Evolutionary conservation across 805 yeast genomes (phyloP).

Genomic region (Candida germanica): DNA sequence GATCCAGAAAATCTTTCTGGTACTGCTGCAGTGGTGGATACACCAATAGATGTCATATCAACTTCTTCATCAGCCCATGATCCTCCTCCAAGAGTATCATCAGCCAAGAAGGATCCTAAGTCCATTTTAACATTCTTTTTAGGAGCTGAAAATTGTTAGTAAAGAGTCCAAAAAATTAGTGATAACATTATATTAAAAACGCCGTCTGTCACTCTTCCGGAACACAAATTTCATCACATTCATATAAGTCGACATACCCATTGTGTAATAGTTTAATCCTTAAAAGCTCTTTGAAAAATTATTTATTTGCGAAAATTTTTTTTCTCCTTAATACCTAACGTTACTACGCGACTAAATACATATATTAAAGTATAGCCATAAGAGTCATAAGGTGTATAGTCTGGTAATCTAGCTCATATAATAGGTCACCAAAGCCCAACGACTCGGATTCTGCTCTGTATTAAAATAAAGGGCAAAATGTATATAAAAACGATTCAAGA

Average conservation of each 20-base stretch:
- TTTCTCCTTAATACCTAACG: too few species aligned
- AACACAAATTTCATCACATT: too few species aligned
- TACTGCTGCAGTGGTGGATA: slow-evolving; percentile 24
- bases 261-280: neutral
- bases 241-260: slow-evolving; percentile 5
- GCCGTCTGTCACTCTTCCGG: neutral
- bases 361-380: too few species aligned
- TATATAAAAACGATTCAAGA: too few species aligned
- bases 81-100: slow-evolving; percentile 66
- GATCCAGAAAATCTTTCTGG: slow-evolving; percentile 33
- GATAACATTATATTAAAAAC: neutral
- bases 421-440: too few species aligned
- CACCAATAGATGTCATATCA: slow-evolving; percentile 63
- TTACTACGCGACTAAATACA: slow-evolving; percentile 1
- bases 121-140: slow-evolving; percentile 76
- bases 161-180: neutral
- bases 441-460: too few species aligned
- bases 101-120: slow-evolving; percentile 79
- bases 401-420: too few species aligned
- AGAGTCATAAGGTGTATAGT: too few species aligned
- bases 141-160: slow-evolving; percentile 29
- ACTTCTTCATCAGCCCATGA: slow-evolving; percentile 87
- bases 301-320: slow-evolving; percentile 5
- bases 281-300: neutral
- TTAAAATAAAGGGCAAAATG: too few species aligned